Conservation (phyloP, 108 stramenopile species). For the Chaetoceros muelleri region DNA sequence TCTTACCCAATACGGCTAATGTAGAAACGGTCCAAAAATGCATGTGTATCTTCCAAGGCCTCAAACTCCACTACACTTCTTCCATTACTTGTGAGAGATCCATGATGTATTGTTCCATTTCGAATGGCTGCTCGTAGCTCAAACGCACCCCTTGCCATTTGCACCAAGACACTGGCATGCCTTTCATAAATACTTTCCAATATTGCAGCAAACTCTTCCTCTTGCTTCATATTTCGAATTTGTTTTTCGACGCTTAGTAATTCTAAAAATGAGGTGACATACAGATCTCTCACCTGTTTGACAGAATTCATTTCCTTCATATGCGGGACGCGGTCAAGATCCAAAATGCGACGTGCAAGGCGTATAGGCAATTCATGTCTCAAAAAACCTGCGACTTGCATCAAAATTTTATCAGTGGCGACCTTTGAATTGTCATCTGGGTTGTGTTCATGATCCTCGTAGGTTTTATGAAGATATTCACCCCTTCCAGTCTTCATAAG, state of each 20-base stretch:
- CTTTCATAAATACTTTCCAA: slow-evolving; percentile 88
- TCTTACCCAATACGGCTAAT: slow-evolving; percentile 51
- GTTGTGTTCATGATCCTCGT: slow-evolving; percentile 19
- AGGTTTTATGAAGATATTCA: slow-evolving; percentile 60
- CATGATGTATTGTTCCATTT: slow-evolving; percentile 5
- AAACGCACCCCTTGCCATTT: slow-evolving; percentile 77
- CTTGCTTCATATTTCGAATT: slow-evolving; percentile 50
- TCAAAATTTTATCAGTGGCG: slow-evolving; percentile 43
- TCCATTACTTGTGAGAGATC: background rate
- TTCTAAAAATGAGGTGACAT: slow-evolving; percentile 82
- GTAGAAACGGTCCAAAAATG: slow-evolving; percentile 86
- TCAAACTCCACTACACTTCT: slow-evolving; percentile 13
- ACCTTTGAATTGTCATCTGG: slow-evolving; percentile 17
- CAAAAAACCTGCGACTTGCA: slow-evolving; percentile 83
- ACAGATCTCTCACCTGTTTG: slow-evolving; percentile 80
- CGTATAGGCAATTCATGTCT: slow-evolving; percentile 95
- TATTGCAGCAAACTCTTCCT: slow-evolving; percentile 67
- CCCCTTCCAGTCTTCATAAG: slow-evolving; percentile 81
- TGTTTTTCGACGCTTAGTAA: slow-evolving; percentile 53
- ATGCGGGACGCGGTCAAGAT: slow-evolving; percentile 76
- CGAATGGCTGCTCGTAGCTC: slow-evolving; percentile 39
- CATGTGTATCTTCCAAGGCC: slow-evolving; percentile 38
- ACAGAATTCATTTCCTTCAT: slow-evolving; percentile 64
- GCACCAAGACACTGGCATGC: slow-evolving; percentile 79
- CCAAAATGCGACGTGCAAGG: slow-evolving; percentile 89